Evolutionary conservation across 371 early-diverging fungal genomes (phyloP).

Genomic region (Nematocida ironsii): DNA sequence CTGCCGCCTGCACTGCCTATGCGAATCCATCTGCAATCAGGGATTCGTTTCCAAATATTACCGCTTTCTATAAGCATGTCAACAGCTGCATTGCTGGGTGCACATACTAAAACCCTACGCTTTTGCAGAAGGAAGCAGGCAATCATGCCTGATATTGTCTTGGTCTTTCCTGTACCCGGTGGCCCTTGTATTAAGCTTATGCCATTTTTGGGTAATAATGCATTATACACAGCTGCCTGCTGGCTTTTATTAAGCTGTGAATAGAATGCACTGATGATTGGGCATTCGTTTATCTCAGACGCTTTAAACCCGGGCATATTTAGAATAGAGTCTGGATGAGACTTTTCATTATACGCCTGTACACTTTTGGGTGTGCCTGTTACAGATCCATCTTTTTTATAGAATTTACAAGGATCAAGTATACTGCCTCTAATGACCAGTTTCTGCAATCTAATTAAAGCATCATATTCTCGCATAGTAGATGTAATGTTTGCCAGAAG

Average conservation of each 20-base stretch:
- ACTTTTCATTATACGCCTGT: not conserved
- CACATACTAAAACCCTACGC: slow-evolving; percentile 80
- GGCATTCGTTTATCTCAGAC: not conserved
- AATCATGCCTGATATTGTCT: slow-evolving; percentile 80
- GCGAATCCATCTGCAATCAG: slow-evolving; percentile 3
- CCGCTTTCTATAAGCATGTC: slow-evolving; percentile 70
- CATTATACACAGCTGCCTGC: slow-evolving; percentile 43
- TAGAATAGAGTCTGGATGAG: not conserved
- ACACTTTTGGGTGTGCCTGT: not conserved
- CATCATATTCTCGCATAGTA: slow-evolving; percentile 25
- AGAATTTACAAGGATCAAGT: slow-evolving; percentile 1
- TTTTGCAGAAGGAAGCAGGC: slow-evolving; percentile 74
- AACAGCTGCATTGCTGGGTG: slow-evolving; percentile 84
- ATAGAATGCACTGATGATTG: not conserved
- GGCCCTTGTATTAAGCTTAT: slow-evolving; percentile 65
- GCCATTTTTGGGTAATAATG: not conserved
- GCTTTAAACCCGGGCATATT: not conserved
- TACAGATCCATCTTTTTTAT: not conserved
- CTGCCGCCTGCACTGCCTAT: not conserved
- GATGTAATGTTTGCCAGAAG: not conserved
- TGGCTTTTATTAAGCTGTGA: slow-evolving; percentile 56
- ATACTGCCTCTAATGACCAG: not conserved
- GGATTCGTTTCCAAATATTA: not conserved
- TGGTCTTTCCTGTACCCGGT: slow-evolving; percentile 86
- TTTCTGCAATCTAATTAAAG: slow-evolving; percentile 11